Percentiles rank a stretch among this genome's conserved stretches.
Evolutionary conservation across 1,284 basidiomycete genomes (phyloP).

Genomic region (Moesziomyces antarcticus): DNA sequence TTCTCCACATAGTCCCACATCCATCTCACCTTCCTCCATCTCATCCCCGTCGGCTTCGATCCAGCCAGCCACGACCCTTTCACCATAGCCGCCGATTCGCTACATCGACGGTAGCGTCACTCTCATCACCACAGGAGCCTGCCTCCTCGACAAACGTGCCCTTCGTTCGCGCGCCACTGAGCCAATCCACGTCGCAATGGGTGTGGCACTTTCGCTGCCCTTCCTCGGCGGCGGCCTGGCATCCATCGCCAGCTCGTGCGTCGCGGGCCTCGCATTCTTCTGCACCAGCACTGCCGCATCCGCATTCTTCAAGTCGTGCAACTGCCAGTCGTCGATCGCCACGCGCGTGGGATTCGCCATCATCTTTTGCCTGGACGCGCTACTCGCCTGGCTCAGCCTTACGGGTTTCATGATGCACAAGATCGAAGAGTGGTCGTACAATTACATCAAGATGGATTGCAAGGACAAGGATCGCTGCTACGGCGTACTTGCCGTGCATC

Average conservation of each 20-base stretch:
- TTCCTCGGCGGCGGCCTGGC: constrained; percentile 80
- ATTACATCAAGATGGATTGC: constrained; percentile 98
- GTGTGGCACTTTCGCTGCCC: constrained; percentile 85
- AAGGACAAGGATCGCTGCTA: constrained; percentile 87
- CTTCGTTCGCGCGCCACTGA: no score
- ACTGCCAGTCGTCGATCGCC: constrained; percentile 98
- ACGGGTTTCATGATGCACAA: constrained; percentile 86
- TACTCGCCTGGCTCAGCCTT: constrained; percentile 95
- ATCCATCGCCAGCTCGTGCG: constrained; percentile 71
- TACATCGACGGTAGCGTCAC: no score
- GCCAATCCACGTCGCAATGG: constrained; percentile 72
- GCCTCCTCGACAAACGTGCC: no score
- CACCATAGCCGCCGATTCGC: no score
- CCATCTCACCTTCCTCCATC: no score
- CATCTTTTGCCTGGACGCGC: constrained; percentile 95
- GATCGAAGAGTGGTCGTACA: constrained; percentile 91
- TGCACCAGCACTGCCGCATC: constrained; percentile 86
- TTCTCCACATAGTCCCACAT: no score
- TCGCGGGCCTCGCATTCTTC: constrained; percentile 68
- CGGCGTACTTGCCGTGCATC: constrained; percentile 95
- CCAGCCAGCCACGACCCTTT: no score
- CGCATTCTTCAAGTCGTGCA: constrained; percentile 98
- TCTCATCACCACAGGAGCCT: no score
- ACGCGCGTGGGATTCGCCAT: constrained; percentile 96
- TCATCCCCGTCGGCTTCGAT: no score